phyloP scores from a whole-genome alignment of 371 early-diverging fungal species.

The Apophysomyces trapeziformis region DNA sequence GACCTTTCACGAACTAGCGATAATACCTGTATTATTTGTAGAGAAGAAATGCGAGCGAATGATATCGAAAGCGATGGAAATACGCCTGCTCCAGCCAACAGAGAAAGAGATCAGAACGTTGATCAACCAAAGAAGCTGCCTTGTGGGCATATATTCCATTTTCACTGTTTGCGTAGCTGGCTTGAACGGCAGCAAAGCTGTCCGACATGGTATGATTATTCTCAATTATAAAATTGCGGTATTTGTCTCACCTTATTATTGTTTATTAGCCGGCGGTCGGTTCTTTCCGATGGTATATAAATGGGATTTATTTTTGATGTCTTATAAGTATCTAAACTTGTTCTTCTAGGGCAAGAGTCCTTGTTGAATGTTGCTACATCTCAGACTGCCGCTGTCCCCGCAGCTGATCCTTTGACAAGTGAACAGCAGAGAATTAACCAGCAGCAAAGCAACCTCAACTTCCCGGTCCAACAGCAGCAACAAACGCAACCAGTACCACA shows the following conservation, averaged over 20 bases:
- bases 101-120: slow-evolving; percentile 35
- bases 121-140: slow-evolving; percentile 92
- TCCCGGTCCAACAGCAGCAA: not conserved
- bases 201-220: slow-evolving; percentile 86
- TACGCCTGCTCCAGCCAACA: slow-evolving; percentile 22
- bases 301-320: not conserved
- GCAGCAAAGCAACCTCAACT: not conserved
- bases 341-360: not conserved
- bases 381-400: not conserved
- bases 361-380: not conserved
- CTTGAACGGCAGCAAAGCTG: slow-evolving; percentile 98
- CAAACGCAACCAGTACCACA: not conserved
- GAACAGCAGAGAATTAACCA: slow-evolving; percentile 9
- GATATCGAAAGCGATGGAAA: slow-evolving; percentile 3
- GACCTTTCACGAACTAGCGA: slow-evolving; percentile 83
- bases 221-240: not conserved
- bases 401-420: not conserved
- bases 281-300: slow-evolving; percentile 36
- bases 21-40: slow-evolving; percentile 93
- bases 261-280: slow-evolving; percentile 53
- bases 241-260: not conserved
- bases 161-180: slow-evolving; percentile 97
- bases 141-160: slow-evolving; percentile 98
- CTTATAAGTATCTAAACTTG: not conserved
- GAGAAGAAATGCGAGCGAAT: slow-evolving; percentile 87